Base-by-base conservation (phyloP, 306 rosid genomes). In the Sindora glabra region DNA sequence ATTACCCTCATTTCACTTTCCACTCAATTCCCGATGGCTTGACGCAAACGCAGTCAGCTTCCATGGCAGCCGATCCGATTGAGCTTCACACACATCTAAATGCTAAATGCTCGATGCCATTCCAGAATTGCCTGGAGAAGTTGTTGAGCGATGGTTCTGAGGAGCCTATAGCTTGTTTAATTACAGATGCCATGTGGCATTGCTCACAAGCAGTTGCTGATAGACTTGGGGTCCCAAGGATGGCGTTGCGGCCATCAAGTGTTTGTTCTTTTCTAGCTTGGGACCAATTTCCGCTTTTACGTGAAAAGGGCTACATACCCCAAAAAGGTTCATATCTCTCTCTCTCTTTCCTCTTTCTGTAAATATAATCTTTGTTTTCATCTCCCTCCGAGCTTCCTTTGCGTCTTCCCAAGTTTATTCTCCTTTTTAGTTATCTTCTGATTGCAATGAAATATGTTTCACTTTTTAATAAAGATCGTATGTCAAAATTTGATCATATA, bases 141-240 rank as follows among this genome's bases (percentile, higher is more conserved):
- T 39, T 64, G 48, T 42, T 68, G 32, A 55, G 46, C n/a, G n/a
- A n/a, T 74, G 72, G 3, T 2, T 57, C 42, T 3, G 72, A 63
- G 57, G 72, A 64, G 26, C 68, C 75, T 23, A 12, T 75, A 12
- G 66, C 61, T 27, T 75, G 80, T 49, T 30, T 75, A 17, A 75
- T 75, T 57, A 18, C 60, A 3, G 76, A 75, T 25, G 65, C 63
- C 15, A 2, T 59, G 15, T 70, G 55, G 55, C 15, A 70, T 73
- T 76, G 52, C 65, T 29, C 77, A 26, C 78, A 51, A 52, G 51
- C 64, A 6, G 81, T 76, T 17, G 65, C 76, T 6, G 65, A 70
- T 13, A 70, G 73, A 40, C 51, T 76, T 26, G 24, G 48, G 16
- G 39, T 70, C 23, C 77, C 77, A 1, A 52, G 57, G 57, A 1